Conservation (phyloP, 495 filamentous ascomycete species). For the Penicillium subrubescens region DNA sequence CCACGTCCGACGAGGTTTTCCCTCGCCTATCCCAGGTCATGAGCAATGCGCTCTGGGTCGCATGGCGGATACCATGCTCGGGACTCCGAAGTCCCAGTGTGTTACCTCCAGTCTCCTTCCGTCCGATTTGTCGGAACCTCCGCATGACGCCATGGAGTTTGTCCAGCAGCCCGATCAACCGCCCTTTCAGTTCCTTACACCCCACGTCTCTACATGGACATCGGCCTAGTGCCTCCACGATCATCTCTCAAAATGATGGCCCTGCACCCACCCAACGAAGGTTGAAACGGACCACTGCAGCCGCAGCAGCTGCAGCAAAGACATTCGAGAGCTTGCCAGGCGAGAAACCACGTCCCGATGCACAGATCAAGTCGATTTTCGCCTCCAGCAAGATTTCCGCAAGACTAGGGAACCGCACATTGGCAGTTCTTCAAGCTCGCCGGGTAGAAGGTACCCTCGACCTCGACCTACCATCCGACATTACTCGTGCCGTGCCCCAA, state of each 20-base stretch:
- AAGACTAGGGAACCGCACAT: constrained; percentile 61
- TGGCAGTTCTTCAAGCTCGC: constrained; percentile 71
- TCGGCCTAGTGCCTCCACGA: background rate
- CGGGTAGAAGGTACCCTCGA: constrained; percentile 77
- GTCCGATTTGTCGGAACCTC: constrained; percentile 18
- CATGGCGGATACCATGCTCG: constrained; percentile 50
- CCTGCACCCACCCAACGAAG: constrained; percentile 15
- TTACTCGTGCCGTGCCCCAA: constrained; percentile 42
- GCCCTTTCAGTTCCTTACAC: constrained; percentile 17
- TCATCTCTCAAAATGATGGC: background rate
- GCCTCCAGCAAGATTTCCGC: constrained; percentile 49
- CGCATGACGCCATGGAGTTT: constrained; percentile 27
- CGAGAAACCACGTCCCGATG: constrained; percentile 43
- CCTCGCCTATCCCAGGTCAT: constrained; percentile 40
- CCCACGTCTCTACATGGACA: background rate
- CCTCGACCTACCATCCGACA: constrained; percentile 43
- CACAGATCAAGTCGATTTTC: constrained; percentile 66
- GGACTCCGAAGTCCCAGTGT: constrained; percentile 38
- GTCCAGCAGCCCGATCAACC: constrained; percentile 21
- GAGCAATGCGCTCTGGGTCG: constrained; percentile 49
- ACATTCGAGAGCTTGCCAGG: constrained; percentile 12
- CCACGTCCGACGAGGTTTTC: background rate
- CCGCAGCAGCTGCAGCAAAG: constrained; percentile 14
- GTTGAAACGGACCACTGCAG: constrained; percentile 27
- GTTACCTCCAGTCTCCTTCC: constrained; percentile 23